Evolutionary conservation across 2,329 filamentous ascomycete species (phyloP), one percentile per base, ranked within the genome.

Genomic region (Exophiala viscosa): DNA sequence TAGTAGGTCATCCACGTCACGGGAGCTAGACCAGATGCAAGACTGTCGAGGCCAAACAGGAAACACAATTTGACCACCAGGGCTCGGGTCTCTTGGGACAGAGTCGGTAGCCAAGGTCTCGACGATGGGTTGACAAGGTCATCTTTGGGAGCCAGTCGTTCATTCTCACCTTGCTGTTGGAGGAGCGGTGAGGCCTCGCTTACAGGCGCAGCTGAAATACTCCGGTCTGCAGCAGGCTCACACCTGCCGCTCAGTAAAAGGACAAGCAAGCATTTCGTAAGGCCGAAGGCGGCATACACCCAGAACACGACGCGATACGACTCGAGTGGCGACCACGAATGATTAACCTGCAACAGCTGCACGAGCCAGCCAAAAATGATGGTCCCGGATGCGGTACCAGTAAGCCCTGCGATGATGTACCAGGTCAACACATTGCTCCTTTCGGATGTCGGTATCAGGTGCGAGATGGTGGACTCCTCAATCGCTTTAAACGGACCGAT

Each of bases 11-110:
- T 76, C 71, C 71, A 73, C 4, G 70, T 71, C 20, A 67, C 61
- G 23, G 82, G 80, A 3, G 83, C 84, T 65, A 91, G 77, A 2
- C 87, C 86, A 1, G 83, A 85, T 1, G 85, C 86, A 52, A 90
- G 79, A 0, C 82, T 79, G 65, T 90, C 86, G 3, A 90, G 62
- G 1, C 77, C 78, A 60, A 90, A 85, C 1, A 91, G 72, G 6
- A 85, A 68, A 63, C 83, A 86, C 0, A 91, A 74, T 45, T 82
- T 80, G 49, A 79, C 66, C 4, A 87, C 71, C 28, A 84, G 74
- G 0, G 69, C 62, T 5, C 76, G 69, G 32, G 77, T 83, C 13
- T 13, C 34, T 39, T 3, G 32, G 15, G 13, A 15, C 23, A 31
- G 15, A 20, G 11, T 23, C 3, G 44, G 28, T 34, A 14, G 17